Base-by-base conservation (phyloP, 139 green algal species). In the Nannochloris sp. region DNA sequence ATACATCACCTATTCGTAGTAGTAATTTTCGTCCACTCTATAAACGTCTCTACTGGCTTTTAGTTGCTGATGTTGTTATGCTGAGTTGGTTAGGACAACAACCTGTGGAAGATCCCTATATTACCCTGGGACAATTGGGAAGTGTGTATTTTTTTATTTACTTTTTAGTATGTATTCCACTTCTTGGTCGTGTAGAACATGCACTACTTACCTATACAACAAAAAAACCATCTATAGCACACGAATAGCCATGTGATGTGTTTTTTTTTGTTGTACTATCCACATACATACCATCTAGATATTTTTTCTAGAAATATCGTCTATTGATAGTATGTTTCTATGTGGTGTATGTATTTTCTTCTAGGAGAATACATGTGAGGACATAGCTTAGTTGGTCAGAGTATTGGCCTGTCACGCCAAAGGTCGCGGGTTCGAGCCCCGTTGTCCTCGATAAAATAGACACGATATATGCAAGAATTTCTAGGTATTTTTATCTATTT, bases 1-100 rank as follows among this genome's bases (percentile, higher is more conserved):
- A 81, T 71, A 77, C 61, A 58, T 49, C 61, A 46, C 58, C 68
- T 44, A 62, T 78, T 49, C 51, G 76, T 68, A 74, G 71, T 60
- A 80, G 70, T 59, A 72, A 65, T 64, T 89, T 89, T 66, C 68
- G 78, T 55, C 68, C 73, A 64, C 65, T 83, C 57, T 68, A 80
- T 60, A 77, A 81, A 73, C 74, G 73, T 66, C 66, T 85, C 31
- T 82, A 75, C 57, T 84, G 77, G 71, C 59, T 80, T 62, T 70
- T 86, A 59, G 62, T 88, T 43, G 77, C 72, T 46, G 79, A 83
- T 62, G 75, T 70, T 67, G 61, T 83, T 48, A 72, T 88, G 55
- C 56, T 88, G 30, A 71, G 70, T 69, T 88, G 73, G 71, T 73
- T 86, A 31, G 82, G 82, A 60, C 68, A 78, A 49, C 36, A 82